Evolutionary conservation across 192 early-diverging fungal species (phyloP).

Genomic region (Coemansia brasiliensis): DNA sequence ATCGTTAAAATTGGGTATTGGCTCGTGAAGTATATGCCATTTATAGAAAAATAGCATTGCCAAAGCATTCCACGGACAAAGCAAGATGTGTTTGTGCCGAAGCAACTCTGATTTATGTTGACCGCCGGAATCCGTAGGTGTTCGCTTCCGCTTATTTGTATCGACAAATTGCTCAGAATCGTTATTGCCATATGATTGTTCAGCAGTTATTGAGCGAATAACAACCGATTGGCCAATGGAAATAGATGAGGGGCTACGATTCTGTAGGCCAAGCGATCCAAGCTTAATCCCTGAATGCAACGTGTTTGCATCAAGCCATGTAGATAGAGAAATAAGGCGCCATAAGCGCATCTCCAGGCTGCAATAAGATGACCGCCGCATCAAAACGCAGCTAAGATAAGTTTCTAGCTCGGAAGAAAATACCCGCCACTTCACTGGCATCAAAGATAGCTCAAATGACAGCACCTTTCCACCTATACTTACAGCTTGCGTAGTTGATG

Average conservation of each 20-base stretch:
- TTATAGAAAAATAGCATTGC: slow-evolving; percentile 45
- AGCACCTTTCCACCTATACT: background rate
- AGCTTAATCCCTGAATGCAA: slow-evolving; percentile 31
- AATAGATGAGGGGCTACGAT: background rate
- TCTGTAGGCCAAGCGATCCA: slow-evolving; percentile 32
- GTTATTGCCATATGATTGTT: background rate
- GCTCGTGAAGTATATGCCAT: slow-evolving; percentile 45
- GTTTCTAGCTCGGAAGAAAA: slow-evolving; percentile 29
- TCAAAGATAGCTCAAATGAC: slow-evolving; percentile 3
- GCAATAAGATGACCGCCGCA: slow-evolving; percentile 43
- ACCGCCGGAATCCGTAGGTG: background rate
- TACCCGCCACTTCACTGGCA: slow-evolving; percentile 27
- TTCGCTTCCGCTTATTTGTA: background rate
- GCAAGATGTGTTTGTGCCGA: slow-evolving; percentile 23
- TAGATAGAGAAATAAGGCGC: slow-evolving; percentile 34
- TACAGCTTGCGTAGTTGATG: background rate
- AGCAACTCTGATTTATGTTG: slow-evolving; percentile 27
- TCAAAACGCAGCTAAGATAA: slow-evolving; percentile 34
- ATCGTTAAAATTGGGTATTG: slow-evolving; percentile 38
- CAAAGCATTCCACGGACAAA: slow-evolving; percentile 52
- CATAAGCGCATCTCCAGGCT: slow-evolving; percentile 51
- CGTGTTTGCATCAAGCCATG: slow-evolving; percentile 33
- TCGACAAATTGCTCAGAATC: background rate
- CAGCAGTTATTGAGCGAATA: slow-evolving; percentile 2
- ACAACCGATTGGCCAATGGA: slow-evolving; percentile 4